Evolutionary conservation across 208 protist species (phyloP).

Genomic region (Trypanosoma boissoni): DNA sequence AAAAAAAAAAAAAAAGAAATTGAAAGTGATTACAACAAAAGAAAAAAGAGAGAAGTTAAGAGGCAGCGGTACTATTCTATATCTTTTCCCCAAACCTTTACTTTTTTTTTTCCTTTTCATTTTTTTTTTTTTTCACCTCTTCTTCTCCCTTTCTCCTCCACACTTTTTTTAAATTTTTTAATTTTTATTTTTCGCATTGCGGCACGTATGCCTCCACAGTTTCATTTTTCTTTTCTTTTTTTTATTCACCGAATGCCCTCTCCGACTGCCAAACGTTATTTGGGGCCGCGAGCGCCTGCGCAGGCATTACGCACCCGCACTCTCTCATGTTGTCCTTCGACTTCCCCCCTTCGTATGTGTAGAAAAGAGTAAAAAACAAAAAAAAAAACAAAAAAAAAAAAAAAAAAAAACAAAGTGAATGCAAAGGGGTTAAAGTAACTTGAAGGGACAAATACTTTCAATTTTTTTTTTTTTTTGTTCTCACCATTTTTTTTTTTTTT

Average conservation of each 20-base stretch:
- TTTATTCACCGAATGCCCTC: no score
- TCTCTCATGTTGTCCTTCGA: background rate
- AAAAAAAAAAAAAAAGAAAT: conserved; percentile 5
- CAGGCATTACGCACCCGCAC: no score
- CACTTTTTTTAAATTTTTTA: conserved; percentile 12
- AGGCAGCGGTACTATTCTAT: no score
- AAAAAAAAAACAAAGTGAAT: background rate
- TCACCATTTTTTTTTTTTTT: conserved; percentile 1
- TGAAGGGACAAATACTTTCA: conserved; percentile 2
- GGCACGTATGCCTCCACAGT: no score
- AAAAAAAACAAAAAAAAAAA: background rate
- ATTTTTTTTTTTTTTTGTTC: conserved; percentile 3
- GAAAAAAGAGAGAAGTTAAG: conserved; percentile 5
- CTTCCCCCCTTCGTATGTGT: background rate
- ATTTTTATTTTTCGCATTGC: no score
- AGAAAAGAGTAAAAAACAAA: background rate
- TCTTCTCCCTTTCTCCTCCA: conserved; percentile 3
- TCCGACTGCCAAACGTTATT: no score
- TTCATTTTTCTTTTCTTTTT: no score
- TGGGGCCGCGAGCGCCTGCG: no score
- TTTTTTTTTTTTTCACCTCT: no score
- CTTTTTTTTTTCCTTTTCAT: no score
- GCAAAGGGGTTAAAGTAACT: background rate
- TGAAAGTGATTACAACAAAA: background rate
- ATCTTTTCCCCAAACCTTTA: no score